Conservation (phyloP, 306 rosid genomes). For the Quercus wislizeni region DNA sequence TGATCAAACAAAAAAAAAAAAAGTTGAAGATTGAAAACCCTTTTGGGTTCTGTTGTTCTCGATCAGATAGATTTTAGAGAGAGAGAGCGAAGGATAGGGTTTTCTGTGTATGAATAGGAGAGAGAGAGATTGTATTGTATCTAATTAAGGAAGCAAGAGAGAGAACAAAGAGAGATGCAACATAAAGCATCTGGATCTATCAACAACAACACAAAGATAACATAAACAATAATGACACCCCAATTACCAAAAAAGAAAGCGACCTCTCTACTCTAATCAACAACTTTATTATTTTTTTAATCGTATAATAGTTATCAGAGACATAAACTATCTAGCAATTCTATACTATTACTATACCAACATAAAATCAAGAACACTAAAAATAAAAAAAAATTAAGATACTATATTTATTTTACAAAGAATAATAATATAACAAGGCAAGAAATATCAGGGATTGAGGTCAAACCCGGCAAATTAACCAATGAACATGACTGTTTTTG, state of each 20-base stretch:
- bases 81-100: constrained; percentile 24
- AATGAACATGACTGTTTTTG: constrained; percentile 20
- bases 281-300: background rate
- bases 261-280: constrained; percentile 30
- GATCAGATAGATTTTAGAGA: constrained; percentile 26
- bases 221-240: constrained; percentile 21
- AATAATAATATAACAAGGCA: background rate
- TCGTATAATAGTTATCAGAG: background rate
- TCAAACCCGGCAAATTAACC: constrained; percentile 31
- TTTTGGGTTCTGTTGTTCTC: constrained; percentile 22
- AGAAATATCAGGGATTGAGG: constrained; percentile 19
- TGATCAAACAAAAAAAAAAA: background rate
- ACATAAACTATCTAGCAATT: background rate
- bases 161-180: constrained; percentile 53
- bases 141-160: constrained; percentile 64
- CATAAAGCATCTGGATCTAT: constrained; percentile 78
- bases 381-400: background rate
- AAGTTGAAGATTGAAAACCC: constrained; percentile 3
- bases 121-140: constrained; percentile 31
- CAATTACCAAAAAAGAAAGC: constrained; percentile 37
- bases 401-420: background rate
- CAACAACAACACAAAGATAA: constrained; percentile 23
- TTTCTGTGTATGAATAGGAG: constrained; percentile 39
- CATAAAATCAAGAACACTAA: background rate
- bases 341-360: background rate